Evolutionary conservation across 2,329 filamentous ascomycete genomes (phyloP), one percentile per base, ranked within the genome.

Genomic region (Epichloe baconii): DNA sequence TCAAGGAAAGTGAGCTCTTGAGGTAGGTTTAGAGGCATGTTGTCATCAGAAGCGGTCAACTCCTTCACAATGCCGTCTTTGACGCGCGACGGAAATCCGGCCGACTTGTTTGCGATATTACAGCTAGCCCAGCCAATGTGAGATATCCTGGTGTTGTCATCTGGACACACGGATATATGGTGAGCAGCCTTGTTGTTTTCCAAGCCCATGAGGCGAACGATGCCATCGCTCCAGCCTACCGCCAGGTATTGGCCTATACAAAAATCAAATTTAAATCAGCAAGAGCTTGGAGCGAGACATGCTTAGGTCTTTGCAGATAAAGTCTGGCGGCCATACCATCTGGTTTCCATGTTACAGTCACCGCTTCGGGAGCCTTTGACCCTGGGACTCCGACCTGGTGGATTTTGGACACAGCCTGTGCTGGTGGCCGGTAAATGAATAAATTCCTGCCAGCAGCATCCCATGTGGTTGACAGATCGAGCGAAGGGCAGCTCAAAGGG

Each of bases 121-220:
- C 74, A 77, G 55, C 68, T 71, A 12, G 72, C 66, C 78, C 77
- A 80, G 51, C 71, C 73, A 52, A 80, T 75, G 53, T 74, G 72
- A n/a, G 70, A 71, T 56, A 80, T 74, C 57, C 57, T 69, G 44
- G 64, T 64, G 44, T 67, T 67, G 54, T 61, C 59, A 41, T 66
- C 67, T 46, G 71, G 71, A 59, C 70, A 73, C 50, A 82, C 69
- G 15, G 68, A 68, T 60, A 87, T 83, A 60, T 85, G 80, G 64
- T 93, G 85, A 19, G 89, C 81, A 12, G 85, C 79, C 67, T 91
- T 95, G 65, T 82, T 86, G 59, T 81, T 90, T 64, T 93, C 88
- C 21, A 88, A 70, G 54, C 85, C 86, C 64, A 91, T 78, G 37
- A 95, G 70, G 52, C 88, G 82, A 19, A 93, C 79, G 6, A 79